A percentile compares a stretch with the other conserved stretches of the same genome.
Evolutionary conservation across 2,329 filamentous ascomycete species (phyloP).

Genomic region (Phyllosticta citribraziliensis): DNA sequence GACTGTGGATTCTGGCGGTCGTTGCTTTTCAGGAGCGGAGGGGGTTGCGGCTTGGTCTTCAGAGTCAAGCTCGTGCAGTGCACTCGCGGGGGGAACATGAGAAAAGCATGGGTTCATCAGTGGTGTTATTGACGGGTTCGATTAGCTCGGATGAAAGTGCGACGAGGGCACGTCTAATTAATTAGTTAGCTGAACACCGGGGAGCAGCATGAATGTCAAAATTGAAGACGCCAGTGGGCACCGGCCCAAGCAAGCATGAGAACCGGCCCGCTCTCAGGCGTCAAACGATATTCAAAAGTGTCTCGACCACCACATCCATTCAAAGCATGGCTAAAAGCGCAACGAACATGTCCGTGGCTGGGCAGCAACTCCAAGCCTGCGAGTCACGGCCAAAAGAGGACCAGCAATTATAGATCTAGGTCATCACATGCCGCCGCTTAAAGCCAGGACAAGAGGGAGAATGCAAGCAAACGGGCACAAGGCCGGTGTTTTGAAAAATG

Average conservation of each 20-base stretch:
- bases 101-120: too few species aligned
- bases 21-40: too few species aligned
- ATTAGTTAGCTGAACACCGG: too few species aligned
- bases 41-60: too few species aligned
- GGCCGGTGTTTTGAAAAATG: neutral
- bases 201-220: too few species aligned
- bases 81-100: too few species aligned
- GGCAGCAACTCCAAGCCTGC: neutral
- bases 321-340: neutral
- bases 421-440: neutral
- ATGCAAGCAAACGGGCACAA: neutral
- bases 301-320: neutral
- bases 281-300: neutral
- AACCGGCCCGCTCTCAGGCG: neutral
- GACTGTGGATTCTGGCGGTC: too few species aligned
- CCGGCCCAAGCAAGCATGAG: neutral
- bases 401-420: neutral
- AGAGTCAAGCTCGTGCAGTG: too few species aligned
- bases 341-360: neutral
- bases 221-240: neutral
- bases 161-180: too few species aligned
- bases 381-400: neutral
- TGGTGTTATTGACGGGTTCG: too few species aligned
- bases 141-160: too few species aligned
- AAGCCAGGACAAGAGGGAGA: neutral